These are phyloP conservation scores for Quercus wislizeni DNA, from an alignment of 306 rosid genomes.

Conservation along the genomic window DNA sequence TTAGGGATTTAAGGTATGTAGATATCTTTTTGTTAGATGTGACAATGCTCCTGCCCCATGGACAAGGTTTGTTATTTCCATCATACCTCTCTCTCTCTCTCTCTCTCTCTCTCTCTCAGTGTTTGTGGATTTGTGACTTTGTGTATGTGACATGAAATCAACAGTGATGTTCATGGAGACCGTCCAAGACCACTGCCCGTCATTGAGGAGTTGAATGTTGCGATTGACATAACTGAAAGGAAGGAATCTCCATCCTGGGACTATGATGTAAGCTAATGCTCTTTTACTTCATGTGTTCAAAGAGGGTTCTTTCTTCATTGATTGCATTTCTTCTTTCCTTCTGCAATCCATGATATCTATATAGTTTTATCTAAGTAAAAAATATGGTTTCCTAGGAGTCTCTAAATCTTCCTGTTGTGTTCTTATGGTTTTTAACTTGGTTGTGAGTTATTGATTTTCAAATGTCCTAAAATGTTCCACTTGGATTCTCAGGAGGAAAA, in stretches of 20 bases:
- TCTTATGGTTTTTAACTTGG: neutral
- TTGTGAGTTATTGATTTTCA: neutral
- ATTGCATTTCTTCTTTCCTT: neutral
- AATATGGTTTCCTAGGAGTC: neutral
- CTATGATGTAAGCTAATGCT: slow-evolving; percentile 51
- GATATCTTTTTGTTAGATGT: slow-evolving; percentile 74
- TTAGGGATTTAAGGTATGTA: slow-evolving; percentile 70
- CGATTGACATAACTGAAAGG: slow-evolving; percentile 51
- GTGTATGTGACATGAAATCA: slow-evolving; percentile 1
- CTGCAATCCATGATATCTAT: neutral
- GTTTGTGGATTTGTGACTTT: neutral
- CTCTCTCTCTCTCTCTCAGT: too few species aligned
- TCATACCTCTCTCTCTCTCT: neutral
- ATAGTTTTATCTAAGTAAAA: neutral
- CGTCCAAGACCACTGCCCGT: slow-evolving; percentile 54
- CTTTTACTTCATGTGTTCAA: neutral
- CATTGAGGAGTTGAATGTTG: slow-evolving; percentile 46
- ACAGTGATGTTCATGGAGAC: slow-evolving; percentile 66
- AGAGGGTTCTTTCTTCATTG: neutral
- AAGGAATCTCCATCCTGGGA: slow-evolving; percentile 61
- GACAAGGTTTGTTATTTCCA: slow-evolving; percentile 45
- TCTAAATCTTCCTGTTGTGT: neutral
- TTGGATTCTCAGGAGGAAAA: slow-evolving; percentile 41
- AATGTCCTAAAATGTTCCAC: neutral
- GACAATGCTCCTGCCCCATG: slow-evolving; percentile 89